Base-by-base conservation (phyloP, 108 stramenopile genomes). In the Parmales sp. region DNA sequence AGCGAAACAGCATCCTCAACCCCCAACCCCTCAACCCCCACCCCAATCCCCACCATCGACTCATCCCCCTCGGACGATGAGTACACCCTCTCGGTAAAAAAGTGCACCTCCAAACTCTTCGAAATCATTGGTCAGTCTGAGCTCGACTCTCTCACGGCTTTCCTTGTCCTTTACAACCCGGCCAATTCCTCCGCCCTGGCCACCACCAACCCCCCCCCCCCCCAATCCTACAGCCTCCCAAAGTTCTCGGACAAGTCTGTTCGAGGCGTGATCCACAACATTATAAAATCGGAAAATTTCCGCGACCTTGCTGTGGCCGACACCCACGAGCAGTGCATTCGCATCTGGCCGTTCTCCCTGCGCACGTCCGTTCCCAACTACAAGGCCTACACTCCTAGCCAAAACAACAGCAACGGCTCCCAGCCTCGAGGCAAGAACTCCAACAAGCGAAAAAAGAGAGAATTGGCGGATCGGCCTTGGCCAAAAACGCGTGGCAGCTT, bases 321-420 rank as follows among this genome's bases (percentile, higher is more conserved):
- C 49, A 89, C 83, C 31, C 45, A 74, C 26, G 85, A 89, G 38
- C 79, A 81, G 6, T 65, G 64, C 29, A 78, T 92, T 45, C 81
- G 91, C 8, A 71, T 92, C 45, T 88, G 88, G 88, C 91, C 85
- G 54, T 70, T 22, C 8, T 66, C 51, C 22, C 87, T 84, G 72
- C 80, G 84, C 74, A 76, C 67, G 20, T 78, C 87, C 68, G 87
- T 87, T 84, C 85, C 88, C 48, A 80, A 79, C 39, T 88, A 86
- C 72, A 11, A 25, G 39, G 9, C 63, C 75, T 29, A 76, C 69
- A 64, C 67, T 70, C 64, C 65, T 36, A 68, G 76, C 63, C 68
- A 66, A 39, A 79, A 77, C 43, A 68, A 74, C 28, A 77, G 70
- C 18, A 66, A 74, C 34, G 22, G 37, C n/a, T n/a, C n/a, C n/a